Percentiles rank a stretch among this genome's conserved stretches.
These are phyloP conservation scores for Tricholomella constricta DNA, from an alignment of 768 basidiomycete genomes.

Conservation along the genomic window DNA sequence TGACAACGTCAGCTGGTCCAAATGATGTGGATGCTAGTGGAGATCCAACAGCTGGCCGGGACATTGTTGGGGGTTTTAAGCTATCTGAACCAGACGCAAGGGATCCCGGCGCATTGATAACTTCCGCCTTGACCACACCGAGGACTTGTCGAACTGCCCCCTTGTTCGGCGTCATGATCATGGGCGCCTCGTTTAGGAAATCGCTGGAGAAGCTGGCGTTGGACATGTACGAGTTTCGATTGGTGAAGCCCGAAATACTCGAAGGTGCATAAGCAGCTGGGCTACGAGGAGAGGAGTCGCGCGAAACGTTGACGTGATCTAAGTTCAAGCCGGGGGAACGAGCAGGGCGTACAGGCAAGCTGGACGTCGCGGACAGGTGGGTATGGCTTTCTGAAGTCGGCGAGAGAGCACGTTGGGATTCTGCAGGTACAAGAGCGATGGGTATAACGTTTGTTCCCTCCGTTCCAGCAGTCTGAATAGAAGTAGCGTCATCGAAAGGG, in stretches of 20 bases:
- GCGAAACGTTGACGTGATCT: slow-evolving; percentile 62
- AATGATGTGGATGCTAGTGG: slow-evolving; percentile 74
- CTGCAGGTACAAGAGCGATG: slow-evolving; percentile 75
- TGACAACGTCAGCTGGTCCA: slow-evolving; percentile 64
- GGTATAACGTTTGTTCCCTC: slow-evolving; percentile 86
- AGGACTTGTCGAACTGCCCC: slow-evolving; percentile 69
- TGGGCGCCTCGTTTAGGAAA: slow-evolving; percentile 77
- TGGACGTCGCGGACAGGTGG: slow-evolving; percentile 37
- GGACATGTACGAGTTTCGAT: slow-evolving; percentile 72
- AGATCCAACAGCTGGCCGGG: slow-evolving; percentile 55
- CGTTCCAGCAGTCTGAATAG: slow-evolving; percentile 81
- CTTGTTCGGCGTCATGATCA: slow-evolving; percentile 74
- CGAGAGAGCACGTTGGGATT: slow-evolving; percentile 38
- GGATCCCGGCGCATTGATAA: slow-evolving; percentile 61
- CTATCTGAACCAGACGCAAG: slow-evolving; percentile 39
- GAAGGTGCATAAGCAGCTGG: slow-evolving; percentile 45
- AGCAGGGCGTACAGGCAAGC: slow-evolving; percentile 53
- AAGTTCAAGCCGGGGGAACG: slow-evolving; percentile 65
- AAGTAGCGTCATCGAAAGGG: slow-evolving; percentile 77
- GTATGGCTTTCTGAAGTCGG: slow-evolving; percentile 29
- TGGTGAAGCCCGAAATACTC: slow-evolving; percentile 49
- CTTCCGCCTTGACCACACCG: slow-evolving; percentile 78
- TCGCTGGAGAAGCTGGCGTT: slow-evolving; percentile 77
- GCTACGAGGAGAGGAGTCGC: slow-evolving; percentile 48
- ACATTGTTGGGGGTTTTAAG: slow-evolving; percentile 40